These are phyloP conservation scores for Apocynum venetum DNA, from an alignment of 257 asterid species.

Conservation along the genomic window DNA sequence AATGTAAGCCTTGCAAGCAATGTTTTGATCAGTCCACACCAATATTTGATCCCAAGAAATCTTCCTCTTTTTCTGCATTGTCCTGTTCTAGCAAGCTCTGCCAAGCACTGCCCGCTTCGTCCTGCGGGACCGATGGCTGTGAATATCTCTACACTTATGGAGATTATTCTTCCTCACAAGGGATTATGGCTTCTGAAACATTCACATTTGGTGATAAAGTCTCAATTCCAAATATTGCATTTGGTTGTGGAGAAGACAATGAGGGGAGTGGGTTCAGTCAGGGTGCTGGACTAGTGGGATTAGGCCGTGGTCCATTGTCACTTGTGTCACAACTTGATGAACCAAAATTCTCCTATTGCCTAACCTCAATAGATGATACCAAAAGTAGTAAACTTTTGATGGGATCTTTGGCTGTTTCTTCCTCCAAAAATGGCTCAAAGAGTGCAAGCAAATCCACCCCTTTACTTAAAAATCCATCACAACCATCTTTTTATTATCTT, in stretches of 20 bases:
- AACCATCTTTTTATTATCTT: slow-evolving; percentile 76
- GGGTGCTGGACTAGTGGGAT: slow-evolving; percentile 78
- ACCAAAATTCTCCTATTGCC: slow-evolving; percentile 69
- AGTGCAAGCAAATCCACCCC: slow-evolving; percentile 36
- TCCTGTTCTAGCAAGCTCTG: slow-evolving; percentile 57
- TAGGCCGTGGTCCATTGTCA: slow-evolving; percentile 78
- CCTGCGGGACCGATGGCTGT: slow-evolving; percentile 43
- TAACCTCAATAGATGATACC: slow-evolving; percentile 59
- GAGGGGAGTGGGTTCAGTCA: slow-evolving; percentile 66
- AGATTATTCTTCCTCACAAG: slow-evolving; percentile 71
- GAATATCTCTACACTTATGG: slow-evolving; percentile 68
- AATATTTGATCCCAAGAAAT: slow-evolving; percentile 51
- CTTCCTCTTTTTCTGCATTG: slow-evolving; percentile 42
- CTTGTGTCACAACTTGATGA: slow-evolving; percentile 75
- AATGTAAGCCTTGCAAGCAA: slow-evolving; percentile 57
- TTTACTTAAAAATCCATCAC: slow-evolving; percentile 48
- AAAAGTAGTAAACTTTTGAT: slow-evolving; percentile 48
- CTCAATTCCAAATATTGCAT: slow-evolving; percentile 44
- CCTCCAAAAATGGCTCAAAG: neutral
- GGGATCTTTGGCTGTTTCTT: slow-evolving; percentile 43
- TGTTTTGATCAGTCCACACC: slow-evolving; percentile 53
- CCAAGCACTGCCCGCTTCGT: slow-evolving; percentile 40
- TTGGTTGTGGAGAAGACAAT: slow-evolving; percentile 79
- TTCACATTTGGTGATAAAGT: slow-evolving; percentile 45
- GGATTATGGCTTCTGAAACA: slow-evolving; percentile 57